Conservation (phyloP, 108 stramenopile species). For the Fragilariopsis cylindrus region DNA sequence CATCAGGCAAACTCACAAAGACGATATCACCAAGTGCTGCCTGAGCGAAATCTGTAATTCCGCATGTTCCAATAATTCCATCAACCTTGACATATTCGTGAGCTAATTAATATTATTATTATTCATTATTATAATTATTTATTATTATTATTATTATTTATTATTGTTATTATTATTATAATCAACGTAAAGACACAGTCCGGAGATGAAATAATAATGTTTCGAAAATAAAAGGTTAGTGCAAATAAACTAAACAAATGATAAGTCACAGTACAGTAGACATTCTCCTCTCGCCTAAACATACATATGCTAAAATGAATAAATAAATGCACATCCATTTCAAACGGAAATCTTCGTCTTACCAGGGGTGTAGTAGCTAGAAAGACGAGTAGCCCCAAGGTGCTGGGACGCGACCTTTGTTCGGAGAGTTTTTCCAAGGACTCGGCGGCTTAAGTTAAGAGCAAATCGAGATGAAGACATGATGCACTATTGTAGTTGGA, state of each 20-base stretch:
- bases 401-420: conserved; percentile 15
- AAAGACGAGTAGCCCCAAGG: conserved; percentile 28
- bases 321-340: not conserved
- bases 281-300: too few relatives aligned
- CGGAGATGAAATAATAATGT: not conserved
- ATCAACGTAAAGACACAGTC: not conserved
- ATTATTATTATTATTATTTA: not conserved
- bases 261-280: too few relatives aligned
- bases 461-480: conserved; percentile 25
- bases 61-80: conserved; percentile 89
- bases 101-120: conserved; percentile 35
- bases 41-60: conserved; percentile 97
- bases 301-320: not conserved
- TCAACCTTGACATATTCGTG: conserved; percentile 95
- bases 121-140: not conserved
- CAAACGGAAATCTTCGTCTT: not conserved
- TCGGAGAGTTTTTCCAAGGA: conserved; percentile 27
- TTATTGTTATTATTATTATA: not conserved
- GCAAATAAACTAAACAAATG: not conserved
- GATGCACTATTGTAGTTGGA: too few relatives aligned
- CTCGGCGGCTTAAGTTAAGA: conserved; percentile 32
- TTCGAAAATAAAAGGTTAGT: not conserved
- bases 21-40: conserved; percentile 97
- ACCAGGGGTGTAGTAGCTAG: conserved; percentile 43
- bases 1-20: conserved; percentile 94